These are phyloP conservation scores for Kodamaea plutei DNA, from an alignment of 1,139 yeast species.

Conservation along the genomic window DNA sequence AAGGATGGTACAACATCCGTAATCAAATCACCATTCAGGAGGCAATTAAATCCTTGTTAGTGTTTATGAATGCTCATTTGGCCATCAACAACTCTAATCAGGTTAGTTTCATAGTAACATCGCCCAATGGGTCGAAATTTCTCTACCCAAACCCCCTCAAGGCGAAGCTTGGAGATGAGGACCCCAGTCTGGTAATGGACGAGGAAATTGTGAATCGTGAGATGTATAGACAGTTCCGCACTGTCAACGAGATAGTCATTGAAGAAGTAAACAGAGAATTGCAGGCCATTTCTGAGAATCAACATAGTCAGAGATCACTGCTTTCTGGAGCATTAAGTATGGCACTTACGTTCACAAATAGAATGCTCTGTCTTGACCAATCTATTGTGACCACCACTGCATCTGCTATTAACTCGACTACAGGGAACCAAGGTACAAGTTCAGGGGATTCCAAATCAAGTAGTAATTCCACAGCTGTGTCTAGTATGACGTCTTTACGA, in stretches of 20 bases:
- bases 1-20: constrained; percentile 62
- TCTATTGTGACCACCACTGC: constrained; percentile 46
- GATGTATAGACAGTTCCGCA: constrained; percentile 84
- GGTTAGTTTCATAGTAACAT: constrained; percentile 79
- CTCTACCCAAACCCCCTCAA: constrained; percentile 57
- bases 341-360: constrained; percentile 77
- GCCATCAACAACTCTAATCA: constrained; percentile 81
- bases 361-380: constrained; percentile 53
- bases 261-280: constrained; percentile 47
- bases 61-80: constrained; percentile 80
- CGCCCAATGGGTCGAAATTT: constrained; percentile 65
- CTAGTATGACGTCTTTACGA: constrained; percentile 42
- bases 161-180: constrained; percentile 18
- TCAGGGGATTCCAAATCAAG: constrained; percentile 9
- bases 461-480: constrained; percentile 12
- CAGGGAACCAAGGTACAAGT: constrained; percentile 14
- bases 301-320: constrained; percentile 30
- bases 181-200: constrained; percentile 8
- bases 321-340: constrained; percentile 76
- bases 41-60: constrained; percentile 57
- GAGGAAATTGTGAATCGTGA: constrained; percentile 23
- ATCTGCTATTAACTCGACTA: constrained; percentile 42
- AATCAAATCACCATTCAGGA: constrained; percentile 47
- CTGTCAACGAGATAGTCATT: constrained; percentile 76
- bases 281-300: constrained; percentile 16